Percentiles rank a stretch among this genome's conserved stretches.
These are phyloP conservation scores for Leccinum angustisporum DNA, from an alignment of 1,284 basidiomycete species.

Conservation along the genomic window DNA sequence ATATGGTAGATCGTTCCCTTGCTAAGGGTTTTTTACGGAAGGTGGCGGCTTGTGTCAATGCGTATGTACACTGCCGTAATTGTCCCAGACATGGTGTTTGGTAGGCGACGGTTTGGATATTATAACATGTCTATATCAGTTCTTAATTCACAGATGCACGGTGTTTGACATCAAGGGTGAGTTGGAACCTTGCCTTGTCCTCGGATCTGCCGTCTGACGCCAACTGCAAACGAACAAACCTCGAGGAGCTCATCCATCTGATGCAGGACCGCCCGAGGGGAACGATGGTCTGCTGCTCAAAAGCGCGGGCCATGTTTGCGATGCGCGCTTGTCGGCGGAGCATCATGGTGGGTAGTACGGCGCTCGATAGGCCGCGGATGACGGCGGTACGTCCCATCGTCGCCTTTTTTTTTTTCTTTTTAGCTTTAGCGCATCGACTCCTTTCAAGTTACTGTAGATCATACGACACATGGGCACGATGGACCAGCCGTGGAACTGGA, in stretches of 20 bases:
- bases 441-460: slow-evolving; percentile 52
- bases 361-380: slow-evolving; percentile 81
- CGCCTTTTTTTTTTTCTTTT: rapidly evolving
- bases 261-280: slow-evolving; percentile 77
- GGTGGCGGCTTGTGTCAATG: too few relatives aligned
- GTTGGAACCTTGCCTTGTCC: too few relatives aligned
- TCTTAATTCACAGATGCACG: too few relatives aligned
- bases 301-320: slow-evolving; percentile 96
- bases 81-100: too few relatives aligned
- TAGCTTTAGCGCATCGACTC: background rate
- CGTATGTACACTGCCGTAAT: too few relatives aligned
- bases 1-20: too few relatives aligned
- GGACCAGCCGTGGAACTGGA: slow-evolving; percentile 98
- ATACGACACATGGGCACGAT: slow-evolving; percentile 93
- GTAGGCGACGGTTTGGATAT: too few relatives aligned
- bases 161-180: too few relatives aligned
- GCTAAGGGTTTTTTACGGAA: too few relatives aligned
- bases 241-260: slow-evolving; percentile 91
- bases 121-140: too few relatives aligned
- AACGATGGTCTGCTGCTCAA: slow-evolving; percentile 86
- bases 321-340: slow-evolving; percentile 94
- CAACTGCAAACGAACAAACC: slow-evolving; percentile 51
- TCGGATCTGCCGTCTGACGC: background rate
- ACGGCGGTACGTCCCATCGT: slow-evolving; percentile 51
- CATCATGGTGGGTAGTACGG: slow-evolving; percentile 94